Base-by-base conservation (phyloP, 1,139 yeast genomes). In the Protomyces inundatus region DNA sequence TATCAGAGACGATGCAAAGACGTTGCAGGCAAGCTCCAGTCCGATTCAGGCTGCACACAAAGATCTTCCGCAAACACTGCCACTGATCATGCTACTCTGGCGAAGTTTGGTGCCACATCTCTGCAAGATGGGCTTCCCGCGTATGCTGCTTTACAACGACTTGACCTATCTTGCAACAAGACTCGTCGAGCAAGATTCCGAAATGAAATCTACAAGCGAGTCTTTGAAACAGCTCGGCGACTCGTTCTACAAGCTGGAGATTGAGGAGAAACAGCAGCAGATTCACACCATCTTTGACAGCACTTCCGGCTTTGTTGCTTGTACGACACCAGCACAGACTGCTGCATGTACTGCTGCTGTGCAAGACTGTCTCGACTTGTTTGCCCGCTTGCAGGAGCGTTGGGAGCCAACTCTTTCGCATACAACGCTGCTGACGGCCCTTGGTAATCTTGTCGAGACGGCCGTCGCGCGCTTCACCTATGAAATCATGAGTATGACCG, bases 141-240 rank as follows among this genome's bases (percentile, higher is more conserved):
- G 53, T 12, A 58, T 58, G 62, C 53, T 50, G n/a, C 53, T 58
- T 32, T 58, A 58, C 42, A 58, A 58, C 32, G 62, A 58, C 56
- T 52, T 55, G 14, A 50, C 54, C 5, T 58, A 45, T 32, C 42
- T 58, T 5, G 62, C 62, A 10, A 46, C 53, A 1, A 35, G 14
- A 32, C 12, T 52, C 6, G 12, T 10, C 5, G 34, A 32, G 12
- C 33, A 10, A 6, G 42, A 33, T n/a, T 4, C 40, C 7, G 30
- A 23, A 12, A 48, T 57, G 9, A 16, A 32, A 39, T 16, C 45
- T 2, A 42, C 48, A 5, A 30, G 30, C 10, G 32, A 42, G 23
- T n/a, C 30, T 5, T 30, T 42, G 10, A n/a, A 42, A 42, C 23
- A 16, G 16, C 39, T 51, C 32, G 62, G 56, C 6, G 62, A 58